A percentile compares a stretch with the other conserved stretches of the same genome.
These are phyloP conservation scores for Metschnikowia picachoensis DNA, from an alignment of 805 yeast genomes.

Conservation along the genomic window DNA sequence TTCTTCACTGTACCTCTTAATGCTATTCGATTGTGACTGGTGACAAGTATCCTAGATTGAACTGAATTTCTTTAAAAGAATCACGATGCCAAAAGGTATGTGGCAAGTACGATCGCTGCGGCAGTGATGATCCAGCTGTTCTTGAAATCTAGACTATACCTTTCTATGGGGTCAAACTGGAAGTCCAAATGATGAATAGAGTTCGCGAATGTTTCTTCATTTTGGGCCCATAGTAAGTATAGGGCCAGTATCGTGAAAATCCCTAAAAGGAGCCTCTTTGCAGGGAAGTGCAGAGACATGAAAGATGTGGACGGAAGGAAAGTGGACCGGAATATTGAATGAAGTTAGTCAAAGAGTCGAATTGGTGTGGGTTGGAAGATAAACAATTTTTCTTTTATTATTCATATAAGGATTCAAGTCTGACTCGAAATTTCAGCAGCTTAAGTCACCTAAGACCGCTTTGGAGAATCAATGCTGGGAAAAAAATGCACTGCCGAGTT, in stretches of 20 bases:
- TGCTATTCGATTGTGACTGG: too few species aligned
- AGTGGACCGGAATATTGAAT: too few species aligned
- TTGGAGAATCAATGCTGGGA: too few species aligned
- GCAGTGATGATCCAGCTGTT: constrained; percentile 11
- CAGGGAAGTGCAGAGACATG: background rate
- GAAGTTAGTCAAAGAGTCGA: too few species aligned
- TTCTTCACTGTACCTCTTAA: background rate
- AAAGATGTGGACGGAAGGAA: background rate
- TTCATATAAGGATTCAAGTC: too few species aligned
- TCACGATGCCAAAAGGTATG: constrained; percentile 4
- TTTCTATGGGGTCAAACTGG: constrained; percentile 14
- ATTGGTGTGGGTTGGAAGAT: too few species aligned
- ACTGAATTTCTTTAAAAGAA: too few species aligned
- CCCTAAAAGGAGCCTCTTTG: background rate
- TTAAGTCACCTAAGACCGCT: too few species aligned
- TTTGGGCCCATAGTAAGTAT: background rate
- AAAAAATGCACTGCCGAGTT: too few species aligned
- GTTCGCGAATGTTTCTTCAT: background rate
- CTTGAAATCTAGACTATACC: constrained; percentile 11
- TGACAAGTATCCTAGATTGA: too few species aligned
- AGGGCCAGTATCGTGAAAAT: background rate
- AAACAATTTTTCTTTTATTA: too few species aligned
- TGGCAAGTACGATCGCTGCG: constrained; percentile 5
- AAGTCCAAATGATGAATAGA: constrained; percentile 4
- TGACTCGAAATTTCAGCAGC: too few species aligned